Base-by-base conservation (phyloP, 1,139 yeast genomes). In the Scheffersomyces titani region DNA sequence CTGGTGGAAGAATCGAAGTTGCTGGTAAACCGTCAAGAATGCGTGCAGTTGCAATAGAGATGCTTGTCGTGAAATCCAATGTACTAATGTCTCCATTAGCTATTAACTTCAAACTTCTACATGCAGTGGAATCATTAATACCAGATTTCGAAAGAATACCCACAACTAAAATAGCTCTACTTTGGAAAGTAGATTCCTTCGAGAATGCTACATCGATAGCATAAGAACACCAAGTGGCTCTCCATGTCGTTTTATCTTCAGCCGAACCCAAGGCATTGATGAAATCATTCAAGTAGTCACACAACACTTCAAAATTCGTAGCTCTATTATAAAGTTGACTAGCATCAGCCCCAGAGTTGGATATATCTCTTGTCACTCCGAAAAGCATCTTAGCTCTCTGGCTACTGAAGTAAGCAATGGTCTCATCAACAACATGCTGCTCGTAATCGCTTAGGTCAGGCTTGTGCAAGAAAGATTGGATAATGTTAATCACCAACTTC, bases 321-420 rank as follows among this genome's bases (percentile, higher is more conserved):
- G 82, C 77, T 52, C 77, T 72, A 52, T 85, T 83, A 49, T 82
- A 79, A 54, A 84, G 78, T 59, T 79, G 84, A 40, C 70, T 70
- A 3, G 71, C 61, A 55, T 75, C 81, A 0, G 68, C 61, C 2
- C 66, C 61, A 1, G 63, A 58, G 4, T 68, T 52, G 19, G 80
- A 30, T 75, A 76, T 46, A 48, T 88, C 93, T 63, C 92, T 85
- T n/a, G 87, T 86, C 60, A 90, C 76, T 0, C 97, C 97, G 73
- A 90, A 90, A 59, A 90, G 75, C 78, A 90, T 83, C 63, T 85
- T 86, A 3, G 90, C 88, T 66, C 93, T 81, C 55, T 89, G 91
- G 11, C 90, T 86, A 55, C 90, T 85, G 60, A 91, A 82, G 55
- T 83, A 84, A 4, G 75, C 78, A 62, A 90, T 83, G 1, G 89